These are phyloP conservation scores for Penicillium psychrofluorescens DNA, from an alignment of 495 filamentous ascomycete genomes.

Conservation along the genomic window DNA sequence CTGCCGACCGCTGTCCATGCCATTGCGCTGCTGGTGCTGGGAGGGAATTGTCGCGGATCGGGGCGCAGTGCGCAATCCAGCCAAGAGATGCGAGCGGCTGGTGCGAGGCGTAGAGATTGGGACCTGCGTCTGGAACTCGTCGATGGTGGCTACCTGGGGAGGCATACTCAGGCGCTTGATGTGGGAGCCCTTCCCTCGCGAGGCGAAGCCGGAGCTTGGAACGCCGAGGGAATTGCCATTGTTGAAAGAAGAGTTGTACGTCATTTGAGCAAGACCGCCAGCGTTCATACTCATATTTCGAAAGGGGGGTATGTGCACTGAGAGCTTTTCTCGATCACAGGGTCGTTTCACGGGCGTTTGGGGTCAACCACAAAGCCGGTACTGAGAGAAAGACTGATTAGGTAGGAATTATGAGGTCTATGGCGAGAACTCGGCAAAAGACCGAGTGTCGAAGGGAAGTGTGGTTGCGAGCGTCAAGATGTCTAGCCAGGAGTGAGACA, in stretches of 20 bases:
- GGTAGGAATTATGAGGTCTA: slow-evolving; percentile 25
- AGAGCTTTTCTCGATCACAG: slow-evolving; percentile 7
- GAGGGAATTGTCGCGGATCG: slow-evolving; percentile 74
- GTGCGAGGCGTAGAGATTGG: slow-evolving; percentile 71
- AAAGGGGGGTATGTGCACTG: slow-evolving; percentile 30
- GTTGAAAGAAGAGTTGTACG: slow-evolving; percentile 69
- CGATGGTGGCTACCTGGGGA: slow-evolving; percentile 54
- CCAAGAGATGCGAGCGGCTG: slow-evolving; percentile 89
- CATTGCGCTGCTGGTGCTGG: slow-evolving; percentile 42
- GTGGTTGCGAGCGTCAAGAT: slow-evolving; percentile 8
- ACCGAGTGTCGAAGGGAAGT: slow-evolving; percentile 4
- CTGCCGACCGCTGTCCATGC: slow-evolving; percentile 41
- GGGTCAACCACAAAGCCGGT: slow-evolving; percentile 26
- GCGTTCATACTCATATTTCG: slow-evolving; percentile 81
- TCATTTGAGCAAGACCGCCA: slow-evolving; percentile 99
- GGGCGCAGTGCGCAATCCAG: slow-evolving; percentile 86
- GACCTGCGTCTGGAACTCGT: slow-evolving; percentile 53
- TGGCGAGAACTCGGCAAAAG: slow-evolving; percentile 8
- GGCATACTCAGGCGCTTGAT: slow-evolving; percentile 76
- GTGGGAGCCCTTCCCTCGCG: slow-evolving; percentile 70
- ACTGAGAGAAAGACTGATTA: slow-evolving; percentile 22
- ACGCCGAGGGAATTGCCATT: slow-evolving; percentile 60
- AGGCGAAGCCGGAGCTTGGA: slow-evolving; percentile 72
- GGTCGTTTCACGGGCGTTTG: slow-evolving; percentile 13
- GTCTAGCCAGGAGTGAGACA: slow-evolving; percentile 2